Percentiles rank a stretch among this genome's conserved stretches.
Conservation (phyloP, 2,329 filamentous ascomycete genomes). For the Pseudocercospora eumusae region DNA sequence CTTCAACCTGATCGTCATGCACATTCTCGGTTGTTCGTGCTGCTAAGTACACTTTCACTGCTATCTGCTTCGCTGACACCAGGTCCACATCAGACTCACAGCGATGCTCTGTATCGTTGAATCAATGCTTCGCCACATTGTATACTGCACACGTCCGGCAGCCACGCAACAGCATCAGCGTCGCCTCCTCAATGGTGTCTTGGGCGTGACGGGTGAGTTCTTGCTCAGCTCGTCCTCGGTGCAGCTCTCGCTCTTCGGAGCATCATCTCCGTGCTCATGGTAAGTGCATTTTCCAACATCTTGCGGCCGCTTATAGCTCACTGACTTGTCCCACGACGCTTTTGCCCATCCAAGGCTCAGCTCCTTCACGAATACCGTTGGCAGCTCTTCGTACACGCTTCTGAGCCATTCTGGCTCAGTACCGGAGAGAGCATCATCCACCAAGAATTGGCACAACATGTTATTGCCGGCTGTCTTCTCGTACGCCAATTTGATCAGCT, state of each 20-base stretch:
- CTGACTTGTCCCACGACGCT: not conserved
- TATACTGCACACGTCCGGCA: not conserved
- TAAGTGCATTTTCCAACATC: slow-evolving; percentile 6
- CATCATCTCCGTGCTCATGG: slow-evolving; percentile 23
- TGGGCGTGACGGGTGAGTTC: not conserved
- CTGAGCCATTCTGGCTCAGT: not conserved
- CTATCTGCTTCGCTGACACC: not conserved
- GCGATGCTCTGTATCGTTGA: not conserved
- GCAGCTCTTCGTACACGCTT: not conserved
- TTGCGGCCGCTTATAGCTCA: not conserved
- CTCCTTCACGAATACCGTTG: not conserved
- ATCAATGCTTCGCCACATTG: not conserved
- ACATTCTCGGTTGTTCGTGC: not conserved
- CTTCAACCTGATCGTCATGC: not conserved
- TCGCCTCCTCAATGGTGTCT: not conserved
- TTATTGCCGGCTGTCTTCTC: not conserved
- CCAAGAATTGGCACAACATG: not conserved
- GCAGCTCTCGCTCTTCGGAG: not conserved
- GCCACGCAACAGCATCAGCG: not conserved
- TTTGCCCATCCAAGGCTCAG: slow-evolving; percentile 16
- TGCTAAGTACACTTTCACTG: not conserved
- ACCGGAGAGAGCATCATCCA: not conserved
- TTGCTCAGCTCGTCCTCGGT: not conserved
- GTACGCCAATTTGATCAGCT: slow-evolving; percentile 2
- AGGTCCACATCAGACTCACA: not conserved